phyloP scores from a whole-genome alignment of 345 rosid species.

The Linum trigynum region DNA sequence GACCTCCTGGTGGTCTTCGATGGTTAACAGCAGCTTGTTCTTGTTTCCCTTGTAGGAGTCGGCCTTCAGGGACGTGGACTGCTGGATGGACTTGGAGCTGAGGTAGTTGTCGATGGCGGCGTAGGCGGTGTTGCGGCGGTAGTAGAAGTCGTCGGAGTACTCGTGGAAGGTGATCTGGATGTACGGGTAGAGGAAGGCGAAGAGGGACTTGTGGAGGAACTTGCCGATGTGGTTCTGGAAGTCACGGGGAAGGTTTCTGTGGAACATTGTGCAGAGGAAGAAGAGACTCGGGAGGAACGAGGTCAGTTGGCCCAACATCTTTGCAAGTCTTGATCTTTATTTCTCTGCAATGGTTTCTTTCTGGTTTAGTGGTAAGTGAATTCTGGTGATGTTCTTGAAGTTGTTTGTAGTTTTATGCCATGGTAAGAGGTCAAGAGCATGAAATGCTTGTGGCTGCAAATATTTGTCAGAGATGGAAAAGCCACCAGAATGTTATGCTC shows the following conservation, averaged over 20 bases:
- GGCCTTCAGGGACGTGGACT: background rate
- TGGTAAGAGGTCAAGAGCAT: no score
- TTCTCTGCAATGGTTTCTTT: no score
- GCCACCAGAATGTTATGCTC: background rate
- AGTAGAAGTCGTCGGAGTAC: no score
- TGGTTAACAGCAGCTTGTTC: background rate
- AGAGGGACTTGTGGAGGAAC: no score
- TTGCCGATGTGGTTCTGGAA: slow-evolving; percentile 12
- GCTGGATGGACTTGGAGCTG: background rate
- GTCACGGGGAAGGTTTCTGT: slow-evolving; percentile 23
- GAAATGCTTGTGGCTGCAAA: no score
- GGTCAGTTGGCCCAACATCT: slow-evolving; percentile 18
- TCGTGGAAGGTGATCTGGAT: no score
- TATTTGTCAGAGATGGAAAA: no score
- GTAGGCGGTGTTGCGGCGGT: no score
- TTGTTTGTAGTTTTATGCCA: no score
- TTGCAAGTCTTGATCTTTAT: background rate
- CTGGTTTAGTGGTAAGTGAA: no score
- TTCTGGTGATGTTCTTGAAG: no score
- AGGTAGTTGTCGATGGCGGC: slow-evolving; percentile 4
- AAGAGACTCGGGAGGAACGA: slow-evolving; percentile 18
- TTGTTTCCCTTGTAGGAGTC: background rate
- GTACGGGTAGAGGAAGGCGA: no score
- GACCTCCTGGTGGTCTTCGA: slow-evolving; percentile 4
- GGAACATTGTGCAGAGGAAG: slow-evolving; percentile 26